These are phyloP conservation scores for Argentina anserina DNA, from an alignment of 306 rosid genomes.

Conservation along the genomic window DNA sequence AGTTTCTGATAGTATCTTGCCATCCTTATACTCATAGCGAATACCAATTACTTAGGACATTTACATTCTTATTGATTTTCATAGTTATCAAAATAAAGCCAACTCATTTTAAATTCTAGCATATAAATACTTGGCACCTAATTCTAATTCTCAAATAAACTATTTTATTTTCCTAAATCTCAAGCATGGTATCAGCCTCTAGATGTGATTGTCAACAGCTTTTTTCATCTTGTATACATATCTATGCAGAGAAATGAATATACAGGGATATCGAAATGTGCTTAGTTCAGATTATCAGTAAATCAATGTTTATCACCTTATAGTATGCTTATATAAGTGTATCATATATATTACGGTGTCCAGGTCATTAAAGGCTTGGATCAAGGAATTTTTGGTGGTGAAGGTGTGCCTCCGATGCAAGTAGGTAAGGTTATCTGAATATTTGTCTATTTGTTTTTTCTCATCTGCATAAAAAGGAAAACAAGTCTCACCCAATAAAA, in stretches of 20 bases:
- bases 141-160: background rate
- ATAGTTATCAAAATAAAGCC: background rate
- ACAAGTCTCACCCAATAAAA: background rate
- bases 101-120: background rate
- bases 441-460: conserved; percentile 3
- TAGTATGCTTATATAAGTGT: conserved; percentile 13
- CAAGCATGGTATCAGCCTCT: background rate
- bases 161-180: background rate
- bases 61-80: background rate
- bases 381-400: conserved; percentile 94
- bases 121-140: background rate
- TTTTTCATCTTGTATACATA: background rate
- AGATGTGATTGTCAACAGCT: background rate
- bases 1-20: background rate
- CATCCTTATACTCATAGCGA: background rate
- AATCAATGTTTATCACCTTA: background rate
- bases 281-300: background rate
- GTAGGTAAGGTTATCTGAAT: conserved; percentile 47
- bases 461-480: conserved; percentile 6
- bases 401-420: conserved; percentile 94
- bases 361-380: conserved; percentile 84
- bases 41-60: background rate
- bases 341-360: conserved; percentile 4
- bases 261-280: background rate
- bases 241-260: background rate